phyloP scores from a whole-genome alignment of 148 eudicot genomes.

The Persicaria tinctoria region DNA sequence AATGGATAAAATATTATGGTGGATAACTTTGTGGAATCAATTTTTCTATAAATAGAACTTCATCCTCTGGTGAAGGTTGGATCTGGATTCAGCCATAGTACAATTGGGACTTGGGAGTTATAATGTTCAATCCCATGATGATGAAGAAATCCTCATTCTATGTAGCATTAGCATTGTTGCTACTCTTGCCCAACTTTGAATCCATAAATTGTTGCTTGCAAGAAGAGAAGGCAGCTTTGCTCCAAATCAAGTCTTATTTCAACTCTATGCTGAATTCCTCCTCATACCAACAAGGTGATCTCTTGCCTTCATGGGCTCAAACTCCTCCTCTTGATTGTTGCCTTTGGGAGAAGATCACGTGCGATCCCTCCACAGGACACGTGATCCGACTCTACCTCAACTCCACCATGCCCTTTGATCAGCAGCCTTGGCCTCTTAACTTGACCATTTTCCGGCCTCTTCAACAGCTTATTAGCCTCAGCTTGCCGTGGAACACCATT shows the following conservation, averaged over 20 bases:
- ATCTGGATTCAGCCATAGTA: too few species aligned
- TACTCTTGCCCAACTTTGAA: too few species aligned
- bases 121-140: too few species aligned
- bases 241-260: neutral
- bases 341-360: neutral
- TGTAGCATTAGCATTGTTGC: too few species aligned
- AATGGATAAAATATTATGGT: too few species aligned
- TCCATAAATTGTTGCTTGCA: neutral
- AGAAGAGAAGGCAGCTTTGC: neutral
- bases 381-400: neutral
- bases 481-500: neutral
- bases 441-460: neutral
- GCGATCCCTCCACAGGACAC: neutral
- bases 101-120: too few species aligned
- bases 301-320: neutral
- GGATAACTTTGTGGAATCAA: too few species aligned
- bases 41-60: too few species aligned
- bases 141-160: too few species aligned
- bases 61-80: too few species aligned
- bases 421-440: conserved; percentile 1
- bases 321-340: neutral
- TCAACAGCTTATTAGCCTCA: neutral
- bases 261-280: neutral
- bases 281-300: neutral
- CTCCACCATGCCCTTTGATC: neutral